Percentiles rank a stretch among this genome's conserved stretches.
These are phyloP conservation scores for Myrmaecium sp. DNA, from an alignment of 2,329 filamentous ascomycete genomes.

Conservation along the genomic window DNA sequence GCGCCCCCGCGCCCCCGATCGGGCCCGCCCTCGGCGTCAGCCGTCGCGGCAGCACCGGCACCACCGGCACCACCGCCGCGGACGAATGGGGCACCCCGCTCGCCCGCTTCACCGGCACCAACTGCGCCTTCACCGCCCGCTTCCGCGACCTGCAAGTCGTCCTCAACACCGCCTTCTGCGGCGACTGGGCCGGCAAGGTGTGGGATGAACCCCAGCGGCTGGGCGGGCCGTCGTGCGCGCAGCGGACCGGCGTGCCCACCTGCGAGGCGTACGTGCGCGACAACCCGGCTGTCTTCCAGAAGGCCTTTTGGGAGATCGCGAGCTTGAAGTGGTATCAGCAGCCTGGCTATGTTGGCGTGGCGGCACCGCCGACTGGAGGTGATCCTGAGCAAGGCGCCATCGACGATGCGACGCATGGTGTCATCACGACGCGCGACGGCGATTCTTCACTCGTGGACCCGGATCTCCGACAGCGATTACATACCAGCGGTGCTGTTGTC, in stretches of 20 bases:
- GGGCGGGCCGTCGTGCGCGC: constrained; percentile 6
- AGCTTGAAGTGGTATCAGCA: constrained; percentile 6
- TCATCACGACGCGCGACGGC: no score
- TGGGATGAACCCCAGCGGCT: constrained; percentile 35
- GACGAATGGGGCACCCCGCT: constrained; percentile 12
- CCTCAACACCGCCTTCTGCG: constrained; percentile 35
- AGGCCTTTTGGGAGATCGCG: constrained; percentile 19
- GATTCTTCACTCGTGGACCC: no score
- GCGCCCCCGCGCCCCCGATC: constrained; percentile 8
- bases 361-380: no score
- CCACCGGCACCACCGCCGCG: constrained; percentile 6
- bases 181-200: constrained; percentile 36
- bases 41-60: constrained; percentile 6
- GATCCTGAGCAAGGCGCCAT: no score
- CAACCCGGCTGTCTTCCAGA: constrained; percentile 13
- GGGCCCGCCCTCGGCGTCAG: constrained; percentile 3
- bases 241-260: constrained; percentile 29
- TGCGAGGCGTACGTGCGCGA: constrained; percentile 17
- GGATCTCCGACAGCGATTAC: no score
- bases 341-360: no score
- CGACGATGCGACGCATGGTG: no score
- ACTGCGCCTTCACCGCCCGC: constrained; percentile 27
- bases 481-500: no score
- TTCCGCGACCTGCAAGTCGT: constrained; percentile 19
- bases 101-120: constrained; percentile 21